These are phyloP conservation scores for Colletotrichum chlorophyti DNA, from an alignment of 2,329 filamentous ascomycete species.

Conservation along the genomic window DNA sequence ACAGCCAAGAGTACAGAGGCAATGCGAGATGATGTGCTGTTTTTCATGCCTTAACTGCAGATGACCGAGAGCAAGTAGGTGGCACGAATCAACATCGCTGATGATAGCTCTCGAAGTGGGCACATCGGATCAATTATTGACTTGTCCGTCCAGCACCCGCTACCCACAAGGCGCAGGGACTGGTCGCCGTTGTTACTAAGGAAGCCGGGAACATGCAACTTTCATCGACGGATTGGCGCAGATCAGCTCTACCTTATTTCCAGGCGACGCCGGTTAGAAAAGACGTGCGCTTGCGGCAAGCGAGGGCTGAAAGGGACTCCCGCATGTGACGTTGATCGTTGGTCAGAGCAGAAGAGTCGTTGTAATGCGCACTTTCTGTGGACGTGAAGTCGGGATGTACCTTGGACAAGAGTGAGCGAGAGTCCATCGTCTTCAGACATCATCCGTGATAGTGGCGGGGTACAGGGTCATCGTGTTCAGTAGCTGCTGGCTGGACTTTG, in stretches of 20 bases:
- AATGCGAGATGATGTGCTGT: constrained; percentile 30
- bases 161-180: constrained; percentile 15
- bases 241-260: constrained; percentile 22
- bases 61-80: constrained; percentile 21
- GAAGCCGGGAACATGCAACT: constrained; percentile 13
- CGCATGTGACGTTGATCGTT: constrained; percentile 15
- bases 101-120: constrained; percentile 16
- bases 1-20: constrained; percentile 9
- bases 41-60: constrained; percentile 33
- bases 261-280: constrained; percentile 12
- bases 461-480: constrained; percentile 18
- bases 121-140: constrained; percentile 15
- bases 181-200: constrained; percentile 3
- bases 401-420: constrained; percentile 7
- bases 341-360: neutral
- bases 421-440: constrained; percentile 22
- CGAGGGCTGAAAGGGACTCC: constrained; percentile 24
- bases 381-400: constrained; percentile 21
- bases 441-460: constrained; percentile 24
- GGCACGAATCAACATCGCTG: constrained; percentile 21
- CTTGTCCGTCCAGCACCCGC: neutral
- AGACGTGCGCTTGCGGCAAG: constrained; percentile 23
- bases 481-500: constrained; percentile 26
- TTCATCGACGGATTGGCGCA: neutral
- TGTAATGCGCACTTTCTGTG: neutral